These are phyloP conservation scores for Penicillium pulvis DNA, from an alignment of 495 filamentous ascomycete genomes.

Conservation along the genomic window DNA sequence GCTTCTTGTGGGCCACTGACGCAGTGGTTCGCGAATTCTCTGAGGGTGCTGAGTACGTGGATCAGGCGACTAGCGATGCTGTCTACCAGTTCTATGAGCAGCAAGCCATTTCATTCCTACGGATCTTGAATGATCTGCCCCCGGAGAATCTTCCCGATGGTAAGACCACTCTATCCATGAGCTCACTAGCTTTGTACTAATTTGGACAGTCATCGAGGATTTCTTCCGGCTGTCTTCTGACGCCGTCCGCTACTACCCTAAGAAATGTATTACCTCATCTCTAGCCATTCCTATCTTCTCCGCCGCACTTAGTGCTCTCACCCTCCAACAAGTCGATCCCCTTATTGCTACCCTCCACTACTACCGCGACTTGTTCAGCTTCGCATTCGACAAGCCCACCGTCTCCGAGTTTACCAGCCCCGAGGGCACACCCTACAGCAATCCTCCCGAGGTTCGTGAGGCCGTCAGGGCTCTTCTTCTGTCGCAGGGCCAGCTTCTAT, in stretches of 20 bases:
- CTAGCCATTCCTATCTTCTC: slow-evolving; percentile 82
- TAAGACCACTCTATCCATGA: slow-evolving; percentile 30
- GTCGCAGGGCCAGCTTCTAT: slow-evolving; percentile 72
- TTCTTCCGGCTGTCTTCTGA: slow-evolving; percentile 93
- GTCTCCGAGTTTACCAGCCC: slow-evolving; percentile 63
- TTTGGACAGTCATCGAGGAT: slow-evolving; percentile 81
- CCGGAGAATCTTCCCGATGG: slow-evolving; percentile 88
- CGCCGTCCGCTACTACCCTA: slow-evolving; percentile 88
- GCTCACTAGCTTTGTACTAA: not conserved
- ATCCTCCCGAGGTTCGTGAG: slow-evolving; percentile 62
- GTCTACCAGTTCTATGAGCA: slow-evolving; percentile 95
- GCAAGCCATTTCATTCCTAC: slow-evolving; percentile 83
- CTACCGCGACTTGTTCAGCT: slow-evolving; percentile 88
- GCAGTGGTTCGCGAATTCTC: slow-evolving; percentile 95
- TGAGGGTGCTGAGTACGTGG: slow-evolving; percentile 81
- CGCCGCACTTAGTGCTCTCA: slow-evolving; percentile 80
- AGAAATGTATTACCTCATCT: slow-evolving; percentile 72
- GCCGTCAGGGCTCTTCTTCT: slow-evolving; percentile 72
- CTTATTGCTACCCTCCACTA: slow-evolving; percentile 91
- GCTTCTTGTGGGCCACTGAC: slow-evolving; percentile 96
- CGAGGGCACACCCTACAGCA: slow-evolving; percentile 48
- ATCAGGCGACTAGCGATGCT: slow-evolving; percentile 75
- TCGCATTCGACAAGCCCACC: slow-evolving; percentile 75
- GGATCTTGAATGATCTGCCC: slow-evolving; percentile 81
- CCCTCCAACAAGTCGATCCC: slow-evolving; percentile 86